Percentiles rank a stretch among this genome's conserved stretches.
Evolutionary conservation across 805 yeast species (phyloP).

Genomic region (Pichia nakasei): DNA sequence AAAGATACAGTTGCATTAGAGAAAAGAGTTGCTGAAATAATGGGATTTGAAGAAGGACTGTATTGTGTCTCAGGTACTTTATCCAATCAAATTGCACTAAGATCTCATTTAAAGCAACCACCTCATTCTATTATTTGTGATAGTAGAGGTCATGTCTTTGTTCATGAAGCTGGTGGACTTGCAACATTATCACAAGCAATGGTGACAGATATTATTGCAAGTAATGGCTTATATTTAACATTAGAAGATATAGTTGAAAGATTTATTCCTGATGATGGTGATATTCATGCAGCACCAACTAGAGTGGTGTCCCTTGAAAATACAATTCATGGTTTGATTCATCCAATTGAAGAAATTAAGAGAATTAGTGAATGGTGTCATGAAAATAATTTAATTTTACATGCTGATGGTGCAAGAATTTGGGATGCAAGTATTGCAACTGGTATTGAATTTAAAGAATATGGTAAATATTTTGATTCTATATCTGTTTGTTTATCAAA

Average conservation of each 20-base stretch:
- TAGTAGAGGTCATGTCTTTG: constrained; percentile 72
- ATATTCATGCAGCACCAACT: constrained; percentile 86
- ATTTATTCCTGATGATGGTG: constrained; percentile 64
- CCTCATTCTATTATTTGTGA: constrained; percentile 85
- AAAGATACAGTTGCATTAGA: constrained; percentile 58
- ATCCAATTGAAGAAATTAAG: constrained; percentile 70
- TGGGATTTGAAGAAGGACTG: constrained; percentile 76
- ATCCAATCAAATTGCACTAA: constrained; percentile 78
- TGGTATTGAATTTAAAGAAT: constrained; percentile 58
- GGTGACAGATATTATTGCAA: constrained; percentile 76
- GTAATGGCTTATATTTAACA: constrained; percentile 69
- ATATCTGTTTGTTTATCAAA: constrained; percentile 85
- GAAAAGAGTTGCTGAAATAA: constrained; percentile 48
- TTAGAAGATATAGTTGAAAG: constrained; percentile 65
- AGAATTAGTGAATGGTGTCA: constrained; percentile 65
- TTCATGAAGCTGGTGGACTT: constrained; percentile 85
- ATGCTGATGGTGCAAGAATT: constrained; percentile 91
- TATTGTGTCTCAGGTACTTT: constrained; percentile 86
- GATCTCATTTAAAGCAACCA: constrained; percentile 71
- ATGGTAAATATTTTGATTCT: constrained; percentile 75
- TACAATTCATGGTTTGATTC: constrained; percentile 74
- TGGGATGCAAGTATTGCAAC: constrained; percentile 84
- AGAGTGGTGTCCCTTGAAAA: constrained; percentile 77
- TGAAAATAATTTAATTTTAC: constrained; percentile 50
- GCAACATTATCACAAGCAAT: constrained; percentile 86